phyloP scores from a whole-genome alignment of 371 early-diverging fungal species.

The Cokeromyces recurvatus region DNA sequence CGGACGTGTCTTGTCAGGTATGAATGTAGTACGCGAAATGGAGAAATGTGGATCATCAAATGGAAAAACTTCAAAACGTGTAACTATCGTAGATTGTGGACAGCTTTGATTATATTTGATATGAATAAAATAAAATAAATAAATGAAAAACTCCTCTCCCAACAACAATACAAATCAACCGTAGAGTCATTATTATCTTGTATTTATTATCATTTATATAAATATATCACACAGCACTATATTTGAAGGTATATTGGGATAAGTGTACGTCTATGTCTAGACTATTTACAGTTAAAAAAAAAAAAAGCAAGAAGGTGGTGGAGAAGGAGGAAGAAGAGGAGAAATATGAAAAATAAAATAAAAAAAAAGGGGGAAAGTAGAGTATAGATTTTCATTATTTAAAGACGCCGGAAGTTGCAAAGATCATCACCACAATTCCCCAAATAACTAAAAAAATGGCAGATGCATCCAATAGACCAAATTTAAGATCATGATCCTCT shows the following conservation, averaged over 20 bases:
- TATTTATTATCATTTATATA: no score
- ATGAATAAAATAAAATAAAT: conserved; percentile 1
- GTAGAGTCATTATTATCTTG: no score
- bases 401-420: conserved; percentile 31
- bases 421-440: conserved; percentile 44
- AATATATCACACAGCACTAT: no score
- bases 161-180: no score
- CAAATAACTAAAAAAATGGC: conserved; percentile 33
- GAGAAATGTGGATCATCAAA: conserved; percentile 58
- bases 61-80: conserved; percentile 53
- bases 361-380: conserved; percentile 1
- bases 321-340: background rate
- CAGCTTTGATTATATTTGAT: conserved; percentile 27
- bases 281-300: no score
- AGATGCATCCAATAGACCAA: conserved; percentile 24
- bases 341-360: background rate
- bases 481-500: conserved; percentile 20
- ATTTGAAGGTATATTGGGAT: no score
- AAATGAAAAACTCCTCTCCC: background rate
- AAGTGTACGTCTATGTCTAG: no score
- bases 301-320: no score
- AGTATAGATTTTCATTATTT: conserved; percentile 9
- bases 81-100: conserved; percentile 67
- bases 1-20: conserved; percentile 77
- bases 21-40: conserved; percentile 73